A percentile compares a stretch with the other conserved stretches of the same genome.
phyloP scores from a whole-genome alignment of 225 moss, liverwort and hornwort species.

The Straminergon stramineum region DNA sequence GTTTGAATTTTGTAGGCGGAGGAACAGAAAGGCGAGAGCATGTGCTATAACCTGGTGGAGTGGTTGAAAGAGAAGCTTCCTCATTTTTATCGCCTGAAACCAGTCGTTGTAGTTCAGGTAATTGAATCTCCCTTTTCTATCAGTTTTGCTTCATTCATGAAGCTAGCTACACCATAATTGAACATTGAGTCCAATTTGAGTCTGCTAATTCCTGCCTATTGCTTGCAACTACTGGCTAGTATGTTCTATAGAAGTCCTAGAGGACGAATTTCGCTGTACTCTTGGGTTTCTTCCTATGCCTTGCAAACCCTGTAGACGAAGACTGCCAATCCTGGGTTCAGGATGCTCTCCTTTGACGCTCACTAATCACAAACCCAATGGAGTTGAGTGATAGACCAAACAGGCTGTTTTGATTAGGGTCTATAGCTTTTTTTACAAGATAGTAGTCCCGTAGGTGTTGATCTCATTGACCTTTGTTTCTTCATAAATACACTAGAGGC shows the following conservation, averaged over 20 bases:
- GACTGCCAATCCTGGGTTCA: not conserved
- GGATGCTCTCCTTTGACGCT: not conserved
- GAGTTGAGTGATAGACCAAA: not conserved
- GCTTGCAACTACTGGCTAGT: not conserved
- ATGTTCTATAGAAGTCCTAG: not conserved
- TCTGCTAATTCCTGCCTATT: not conserved
- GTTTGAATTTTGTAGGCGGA: constrained; percentile 49
- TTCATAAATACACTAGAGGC: not conserved
- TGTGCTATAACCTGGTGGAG: constrained; percentile 95
- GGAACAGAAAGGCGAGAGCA: constrained; percentile 89
- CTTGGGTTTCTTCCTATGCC: not conserved
- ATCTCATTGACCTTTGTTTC: not conserved
- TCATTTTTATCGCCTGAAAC: constrained; percentile 77
- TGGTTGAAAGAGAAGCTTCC: constrained; percentile 95
- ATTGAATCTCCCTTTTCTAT: not conserved
- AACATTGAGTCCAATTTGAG: not conserved
- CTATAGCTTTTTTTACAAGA: not conserved
- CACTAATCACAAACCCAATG: not conserved
- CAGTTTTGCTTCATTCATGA: not conserved
- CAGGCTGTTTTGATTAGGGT: not conserved
- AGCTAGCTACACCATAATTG: not conserved
- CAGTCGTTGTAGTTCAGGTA: constrained; percentile 21
- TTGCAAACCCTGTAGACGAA: not conserved
- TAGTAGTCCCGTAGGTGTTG: not conserved
- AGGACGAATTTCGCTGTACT: not conserved